Conservation (phyloP, 345 rosid species). For the Eucalyptus grandis region DNA sequence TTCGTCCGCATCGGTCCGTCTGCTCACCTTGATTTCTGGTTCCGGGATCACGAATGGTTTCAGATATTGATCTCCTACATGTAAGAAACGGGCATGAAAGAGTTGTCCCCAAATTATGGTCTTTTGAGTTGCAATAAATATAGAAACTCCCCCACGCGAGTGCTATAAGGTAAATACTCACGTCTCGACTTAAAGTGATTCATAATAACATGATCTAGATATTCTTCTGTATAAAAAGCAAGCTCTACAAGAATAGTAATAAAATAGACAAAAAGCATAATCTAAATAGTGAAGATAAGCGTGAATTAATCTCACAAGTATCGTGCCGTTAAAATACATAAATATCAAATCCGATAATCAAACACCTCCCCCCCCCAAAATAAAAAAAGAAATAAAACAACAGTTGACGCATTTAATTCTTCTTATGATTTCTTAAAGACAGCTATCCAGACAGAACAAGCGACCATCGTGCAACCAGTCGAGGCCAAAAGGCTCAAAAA, state of each 20-base stretch:
- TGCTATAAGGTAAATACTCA: neutral
- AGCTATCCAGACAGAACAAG: neutral
- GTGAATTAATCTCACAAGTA: neutral
- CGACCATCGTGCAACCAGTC: neutral
- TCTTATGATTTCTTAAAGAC: neutral
- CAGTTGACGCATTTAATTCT: neutral
- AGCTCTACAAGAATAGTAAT: neutral
- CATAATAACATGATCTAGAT: neutral
- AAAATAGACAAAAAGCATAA: neutral
- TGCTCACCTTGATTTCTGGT: slow-evolving; percentile 35
- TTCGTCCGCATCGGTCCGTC: slow-evolving; percentile 31
- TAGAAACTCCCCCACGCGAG: neutral
- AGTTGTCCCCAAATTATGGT: neutral
- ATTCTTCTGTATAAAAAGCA: neutral
- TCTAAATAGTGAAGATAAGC: neutral
- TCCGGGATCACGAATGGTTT: slow-evolving; percentile 42
- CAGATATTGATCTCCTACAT: slow-evolving; percentile 45
- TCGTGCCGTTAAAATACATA: neutral
- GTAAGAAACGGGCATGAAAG: neutral
- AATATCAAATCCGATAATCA: neutral
- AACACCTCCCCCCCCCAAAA: neutral
- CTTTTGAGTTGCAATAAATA: neutral
- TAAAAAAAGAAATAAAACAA: no score
- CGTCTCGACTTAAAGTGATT: neutral
- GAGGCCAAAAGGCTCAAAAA: neutral